Evolutionary conservation across 2,329 filamentous ascomycete genomes (phyloP).

Genomic region (Pochonia chlamydosporia): DNA sequence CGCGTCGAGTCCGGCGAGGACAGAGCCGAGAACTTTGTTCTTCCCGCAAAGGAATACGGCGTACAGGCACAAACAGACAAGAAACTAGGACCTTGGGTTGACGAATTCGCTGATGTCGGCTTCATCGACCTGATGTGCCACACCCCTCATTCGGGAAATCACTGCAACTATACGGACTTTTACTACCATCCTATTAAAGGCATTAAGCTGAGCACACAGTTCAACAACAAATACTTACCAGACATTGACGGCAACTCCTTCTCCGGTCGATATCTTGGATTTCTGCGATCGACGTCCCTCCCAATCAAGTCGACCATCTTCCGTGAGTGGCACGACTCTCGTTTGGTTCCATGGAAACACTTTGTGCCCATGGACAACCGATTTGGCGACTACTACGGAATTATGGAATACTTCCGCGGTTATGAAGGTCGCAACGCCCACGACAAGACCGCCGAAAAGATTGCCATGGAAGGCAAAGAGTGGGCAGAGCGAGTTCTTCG

Average conservation of each 20-base stretch:
- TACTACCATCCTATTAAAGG: constrained; percentile 36
- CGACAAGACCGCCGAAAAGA: constrained; percentile 55
- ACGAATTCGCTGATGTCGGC: constrained; percentile 41
- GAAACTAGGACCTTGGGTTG: constrained; percentile 44
- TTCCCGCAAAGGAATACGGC: constrained; percentile 42
- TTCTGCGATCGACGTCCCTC: constrained; percentile 62
- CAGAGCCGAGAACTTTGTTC: constrained; percentile 45
- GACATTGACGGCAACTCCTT: constrained; percentile 75
- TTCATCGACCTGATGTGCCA: constrained; percentile 52
- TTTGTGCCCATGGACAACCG: constrained; percentile 75
- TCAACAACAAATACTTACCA: constrained; percentile 61
- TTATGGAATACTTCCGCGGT: constrained; percentile 70
- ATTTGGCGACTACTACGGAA: constrained; percentile 65
- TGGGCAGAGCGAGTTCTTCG: constrained; percentile 66
- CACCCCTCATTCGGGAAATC: constrained; percentile 24
- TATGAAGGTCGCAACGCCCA: constrained; percentile 41
- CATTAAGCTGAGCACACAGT: constrained; percentile 45
- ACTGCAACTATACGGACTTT: constrained; percentile 43
- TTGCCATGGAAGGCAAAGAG: constrained; percentile 58
- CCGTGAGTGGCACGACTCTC: constrained; percentile 73
- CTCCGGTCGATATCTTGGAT: constrained; percentile 62
- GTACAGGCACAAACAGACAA: constrained; percentile 39
- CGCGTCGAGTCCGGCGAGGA: constrained; percentile 39
- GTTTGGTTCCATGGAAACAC: constrained; percentile 71
- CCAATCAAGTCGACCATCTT: constrained; percentile 76